Evolutionary conservation across 2,329 filamentous ascomycete genomes (phyloP), one percentile per base, ranked within the genome.

Genomic region (Teratosphaeria gauchensis): DNA sequence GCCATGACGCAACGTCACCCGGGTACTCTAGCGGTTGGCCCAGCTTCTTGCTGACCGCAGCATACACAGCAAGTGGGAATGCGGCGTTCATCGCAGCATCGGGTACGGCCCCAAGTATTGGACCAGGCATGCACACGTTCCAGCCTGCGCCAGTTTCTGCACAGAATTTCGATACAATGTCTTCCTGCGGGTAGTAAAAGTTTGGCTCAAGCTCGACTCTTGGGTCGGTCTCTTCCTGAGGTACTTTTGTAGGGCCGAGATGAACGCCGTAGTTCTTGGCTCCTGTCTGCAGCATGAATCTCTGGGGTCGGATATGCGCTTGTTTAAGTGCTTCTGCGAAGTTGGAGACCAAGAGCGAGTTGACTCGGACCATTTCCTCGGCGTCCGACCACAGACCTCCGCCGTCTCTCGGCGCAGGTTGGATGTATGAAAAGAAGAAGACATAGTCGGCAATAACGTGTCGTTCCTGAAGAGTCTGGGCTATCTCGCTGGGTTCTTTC

Each of bases 181-280:
- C 79, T 70, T 83, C 80, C 67, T 83, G 80, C 0, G 73, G 66
- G 62, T 81, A 82, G 72, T 82, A 83, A 67, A 83, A 83, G 67
- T 82, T 82, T 0, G 76, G 74, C 60, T 78, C 76, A 0, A 78
- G 69, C 0, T 35, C 65, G 58, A 53, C 79, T 65, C 54, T 76
- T 1, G 77, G 75, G 61, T 80, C 77, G 8, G 71, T 71, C 65
- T 83, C 80, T 58, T 77, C 73, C 54, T 77, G 74, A 0, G 79
- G 80, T 3, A 73, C 65, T 2, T 71, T 68, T 0, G 73, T 67
- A 0, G 77, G 77, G 1, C 80, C 79, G 11, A 80, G 71, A 61
- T 82, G 78, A 3, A 78, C 64, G 14, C 68, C 68, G 68, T 82
- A 82, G 63, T 82, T 77, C 68, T 82, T 82, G 4, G 77, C 77